Percentiles rank a stretch among this genome's conserved stretches.
phyloP scores from a whole-genome alignment of 345 rosid species.

The Rhodamnia argentea region DNA sequence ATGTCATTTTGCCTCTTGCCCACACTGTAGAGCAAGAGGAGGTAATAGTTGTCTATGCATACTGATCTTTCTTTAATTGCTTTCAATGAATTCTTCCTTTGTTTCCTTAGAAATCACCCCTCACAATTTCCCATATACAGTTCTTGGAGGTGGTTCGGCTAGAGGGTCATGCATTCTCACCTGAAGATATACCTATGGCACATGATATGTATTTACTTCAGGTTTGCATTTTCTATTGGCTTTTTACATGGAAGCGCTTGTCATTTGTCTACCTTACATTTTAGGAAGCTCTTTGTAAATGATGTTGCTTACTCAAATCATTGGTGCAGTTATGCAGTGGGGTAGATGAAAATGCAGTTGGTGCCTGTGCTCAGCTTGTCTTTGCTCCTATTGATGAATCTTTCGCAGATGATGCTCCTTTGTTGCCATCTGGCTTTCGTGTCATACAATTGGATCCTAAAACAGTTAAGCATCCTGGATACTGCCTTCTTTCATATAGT shows the following conservation, averaged over 20 bases:
- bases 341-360: slow-evolving; percentile 81
- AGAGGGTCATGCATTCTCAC: slow-evolving; percentile 84
- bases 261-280: neutral
- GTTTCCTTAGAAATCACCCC: neutral
- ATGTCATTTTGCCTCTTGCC: slow-evolving; percentile 86
- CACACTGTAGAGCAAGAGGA: slow-evolving; percentile 92
- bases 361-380: slow-evolving; percentile 92
- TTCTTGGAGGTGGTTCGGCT: slow-evolving; percentile 90
- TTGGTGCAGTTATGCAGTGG: slow-evolving; percentile 70
- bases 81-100: neutral
- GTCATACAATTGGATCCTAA: slow-evolving; percentile 85
- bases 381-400: slow-evolving; percentile 95
- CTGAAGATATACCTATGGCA: slow-evolving; percentile 77
- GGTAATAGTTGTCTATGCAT: slow-evolving; percentile 24
- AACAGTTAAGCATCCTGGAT: slow-evolving; percentile 33
- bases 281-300: neutral
- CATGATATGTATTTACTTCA: slow-evolving; percentile 90
- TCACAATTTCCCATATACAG: slow-evolving; percentile 17
- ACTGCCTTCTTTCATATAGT: neutral
- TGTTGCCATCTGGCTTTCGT: slow-evolving; percentile 86
- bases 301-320: neutral
- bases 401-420: slow-evolving; percentile 94
- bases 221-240: slow-evolving; percentile 23
- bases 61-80: neutral
- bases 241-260: neutral